phyloP scores from a whole-genome alignment of 257 asterid species.

The Nicotiana tomentosiformis region DNA sequence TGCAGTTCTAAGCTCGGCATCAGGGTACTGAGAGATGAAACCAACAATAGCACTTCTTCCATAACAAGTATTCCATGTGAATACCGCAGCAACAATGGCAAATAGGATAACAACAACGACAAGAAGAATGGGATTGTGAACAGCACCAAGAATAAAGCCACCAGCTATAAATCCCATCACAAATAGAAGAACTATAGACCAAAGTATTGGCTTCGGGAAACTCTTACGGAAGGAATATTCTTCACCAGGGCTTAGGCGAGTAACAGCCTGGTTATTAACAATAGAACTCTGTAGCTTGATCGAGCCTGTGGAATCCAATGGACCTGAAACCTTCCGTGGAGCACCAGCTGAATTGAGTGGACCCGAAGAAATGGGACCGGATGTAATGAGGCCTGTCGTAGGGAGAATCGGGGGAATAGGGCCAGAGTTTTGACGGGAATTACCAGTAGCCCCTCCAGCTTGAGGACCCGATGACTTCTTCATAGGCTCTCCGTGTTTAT shows the following conservation, averaged over 20 bases:
- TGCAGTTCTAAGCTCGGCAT: slow-evolving; percentile 83
- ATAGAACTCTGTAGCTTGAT: slow-evolving; percentile 43
- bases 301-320: slow-evolving; percentile 58
- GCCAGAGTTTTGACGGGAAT: slow-evolving; percentile 71
- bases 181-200: slow-evolving; percentile 71
- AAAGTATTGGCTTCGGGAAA: slow-evolving; percentile 60
- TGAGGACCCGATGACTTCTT: slow-evolving; percentile 86
- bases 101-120: slow-evolving; percentile 45
- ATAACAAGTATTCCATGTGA: slow-evolving; percentile 72
- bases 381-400: slow-evolving; percentile 82
- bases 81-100: slow-evolving; percentile 43
- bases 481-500: slow-evolving; percentile 83
- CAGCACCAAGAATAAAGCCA: slow-evolving; percentile 75
- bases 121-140: slow-evolving; percentile 63
- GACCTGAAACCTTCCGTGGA: slow-evolving; percentile 75
- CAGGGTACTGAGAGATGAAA: slow-evolving; percentile 55
- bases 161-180: slow-evolving; percentile 92
- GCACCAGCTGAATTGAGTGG: slow-evolving; percentile 75
- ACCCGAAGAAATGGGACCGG: slow-evolving; percentile 74
- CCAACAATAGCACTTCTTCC: slow-evolving; percentile 64
- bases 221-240: slow-evolving; percentile 59
- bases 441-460: slow-evolving; percentile 62
- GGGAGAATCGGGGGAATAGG: slow-evolving; percentile 76
- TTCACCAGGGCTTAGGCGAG: slow-evolving; percentile 58
- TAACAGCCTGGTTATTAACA: slow-evolving; percentile 69